phyloP scores from a whole-genome alignment of 2,329 filamentous ascomycete genomes.

The Rhexocercosporidium sp. region DNA sequence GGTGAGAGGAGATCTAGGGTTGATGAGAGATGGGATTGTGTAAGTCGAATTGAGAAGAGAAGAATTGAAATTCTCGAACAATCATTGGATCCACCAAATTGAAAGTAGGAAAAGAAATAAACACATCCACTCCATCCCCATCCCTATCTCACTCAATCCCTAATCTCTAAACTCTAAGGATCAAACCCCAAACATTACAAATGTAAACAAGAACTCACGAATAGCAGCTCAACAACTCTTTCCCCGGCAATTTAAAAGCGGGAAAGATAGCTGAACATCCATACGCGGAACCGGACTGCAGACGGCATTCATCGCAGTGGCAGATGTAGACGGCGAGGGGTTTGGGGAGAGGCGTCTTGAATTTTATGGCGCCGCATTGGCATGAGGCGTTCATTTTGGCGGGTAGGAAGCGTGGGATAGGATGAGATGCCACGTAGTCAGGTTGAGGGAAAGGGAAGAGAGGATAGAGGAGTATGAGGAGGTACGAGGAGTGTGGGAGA shows the following conservation, averaged over 20 bases:
- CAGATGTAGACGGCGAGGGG: slow-evolving; percentile 73
- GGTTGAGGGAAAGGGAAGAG: not conserved
- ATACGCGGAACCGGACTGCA: slow-evolving; percentile 70
- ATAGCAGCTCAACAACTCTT: slow-evolving; percentile 57
- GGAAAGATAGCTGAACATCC: slow-evolving; percentile 74
- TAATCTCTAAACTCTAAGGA: no score
- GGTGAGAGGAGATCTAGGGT: no score
- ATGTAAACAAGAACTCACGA: slow-evolving; percentile 49
- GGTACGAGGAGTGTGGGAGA: not conserved
- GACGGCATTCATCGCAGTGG: slow-evolving; percentile 70
- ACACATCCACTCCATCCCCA: no score
- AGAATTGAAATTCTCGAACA: no score
- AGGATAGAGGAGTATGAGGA: not conserved
- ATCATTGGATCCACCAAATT: no score
- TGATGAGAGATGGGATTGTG: no score
- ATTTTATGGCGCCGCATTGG: slow-evolving; percentile 65
- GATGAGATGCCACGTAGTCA: no score
- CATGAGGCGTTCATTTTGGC: slow-evolving; percentile 27
- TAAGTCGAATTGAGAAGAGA: no score
- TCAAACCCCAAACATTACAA: not conserved
- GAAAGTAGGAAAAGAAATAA: no score
- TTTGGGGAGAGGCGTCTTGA: slow-evolving; percentile 63
- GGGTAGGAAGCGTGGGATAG: not conserved
- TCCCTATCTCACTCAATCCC: no score
- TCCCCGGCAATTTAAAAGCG: slow-evolving; percentile 60